Evolutionary conservation across 2,329 filamentous ascomycete genomes (phyloP), one percentile per base, ranked within the genome.

Genomic region (Emmonsiellopsis sp.): DNA sequence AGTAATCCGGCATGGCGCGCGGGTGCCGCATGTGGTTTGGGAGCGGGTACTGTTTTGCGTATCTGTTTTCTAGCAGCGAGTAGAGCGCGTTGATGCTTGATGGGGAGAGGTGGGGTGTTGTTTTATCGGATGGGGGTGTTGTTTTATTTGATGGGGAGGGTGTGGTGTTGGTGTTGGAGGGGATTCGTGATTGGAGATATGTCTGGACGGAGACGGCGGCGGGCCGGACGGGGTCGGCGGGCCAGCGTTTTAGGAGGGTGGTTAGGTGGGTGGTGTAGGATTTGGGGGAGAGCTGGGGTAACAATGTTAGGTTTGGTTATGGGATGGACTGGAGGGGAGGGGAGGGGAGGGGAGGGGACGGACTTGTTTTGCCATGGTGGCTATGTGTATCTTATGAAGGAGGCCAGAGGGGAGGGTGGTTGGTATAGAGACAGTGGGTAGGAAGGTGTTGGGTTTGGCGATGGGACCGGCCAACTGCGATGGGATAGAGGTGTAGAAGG

Each of bases 1-100:
- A 82, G 61, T 81, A 72, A 2, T 70, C 70, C 7, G 77, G 76
- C 49, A 75, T 73, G 57, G 74, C 79, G 3, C 67, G 68, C 1
- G 79, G 79, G 54, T 70, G 68, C 57, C 80, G 71, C 59, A 80
- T 60, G 15, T 65, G 67, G 16, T 70, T 62, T 1, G 76, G 67
- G 2, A 79, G 57, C 2, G 77, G 77, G 56, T 76, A 80, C 61
- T 73, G 62, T 38, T 75, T 78, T 46, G 67, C 70, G 60, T 82
- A 83, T 48, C 78, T 69, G 62, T 84, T 75, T 58, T 83, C 79
- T 2, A 85, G 69, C n/a, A 85, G 68, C 2, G 78, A 75, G 57
- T 79, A 81, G 1, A 84, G 73, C 4, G 79, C 80, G 59, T 83
- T 83, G 52, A 82, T 61, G 20, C 63, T 70, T 63, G 51, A 67